Evolutionary conservation across 148 eudicot genomes (phyloP).

Genomic region (Rhododendron kiyosumense): DNA sequence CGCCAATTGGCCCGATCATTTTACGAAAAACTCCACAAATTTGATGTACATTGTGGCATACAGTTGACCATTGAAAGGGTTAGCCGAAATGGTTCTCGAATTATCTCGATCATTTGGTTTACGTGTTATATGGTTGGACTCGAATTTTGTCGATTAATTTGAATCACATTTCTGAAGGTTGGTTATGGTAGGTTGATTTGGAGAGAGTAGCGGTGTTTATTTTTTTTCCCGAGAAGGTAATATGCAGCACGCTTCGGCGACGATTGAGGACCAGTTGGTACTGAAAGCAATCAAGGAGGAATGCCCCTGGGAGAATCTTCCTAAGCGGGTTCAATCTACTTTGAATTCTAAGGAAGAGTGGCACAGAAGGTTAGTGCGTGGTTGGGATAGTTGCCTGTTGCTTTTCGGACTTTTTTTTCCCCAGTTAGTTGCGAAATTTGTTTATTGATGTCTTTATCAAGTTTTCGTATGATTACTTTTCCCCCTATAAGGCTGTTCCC

Average conservation of each 20-base stretch:
- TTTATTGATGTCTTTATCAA: background rate
- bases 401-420: background rate
- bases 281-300: slow-evolving; percentile 78
- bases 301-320: slow-evolving; percentile 78
- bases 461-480: background rate
- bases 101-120: background rate
- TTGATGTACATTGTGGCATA: background rate
- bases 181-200: slow-evolving; percentile 1
- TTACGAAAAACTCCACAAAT: background rate
- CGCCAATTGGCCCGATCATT: background rate
- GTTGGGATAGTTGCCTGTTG: no score
- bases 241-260: slow-evolving; percentile 62
- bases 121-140: background rate
- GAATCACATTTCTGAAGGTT: background rate
- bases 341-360: slow-evolving; percentile 81
- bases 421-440: background rate
- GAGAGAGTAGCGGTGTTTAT: background rate
- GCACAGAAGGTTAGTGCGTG: slow-evolving; percentile 71
- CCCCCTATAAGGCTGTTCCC: background rate
- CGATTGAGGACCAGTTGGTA: slow-evolving; percentile 86
- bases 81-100: background rate
- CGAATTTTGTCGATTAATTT: background rate
- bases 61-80: background rate
- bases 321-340: slow-evolving; percentile 78
- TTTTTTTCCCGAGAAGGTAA: background rate